Percentiles rank a stretch among this genome's conserved stretches.
phyloP scores from a whole-genome alignment of 192 early-diverging fungal species.

The Podila clonocystis region DNA sequence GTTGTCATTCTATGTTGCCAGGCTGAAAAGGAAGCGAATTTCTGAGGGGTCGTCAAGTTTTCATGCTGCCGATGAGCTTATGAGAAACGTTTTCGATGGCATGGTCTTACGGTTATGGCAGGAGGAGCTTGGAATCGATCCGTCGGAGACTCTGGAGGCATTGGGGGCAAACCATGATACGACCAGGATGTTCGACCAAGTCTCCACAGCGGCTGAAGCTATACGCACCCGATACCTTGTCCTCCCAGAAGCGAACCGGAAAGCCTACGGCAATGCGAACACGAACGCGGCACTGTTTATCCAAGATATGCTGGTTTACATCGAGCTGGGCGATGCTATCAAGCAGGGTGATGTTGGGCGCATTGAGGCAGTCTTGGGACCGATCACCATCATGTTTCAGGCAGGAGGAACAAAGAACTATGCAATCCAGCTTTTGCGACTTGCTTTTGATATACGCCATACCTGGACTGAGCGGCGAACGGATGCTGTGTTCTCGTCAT shows the following conservation, averaged over 20 bases:
- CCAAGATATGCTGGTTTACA: constrained; percentile 20
- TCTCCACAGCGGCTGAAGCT: no score
- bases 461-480: background rate
- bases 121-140: background rate
- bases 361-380: constrained; percentile 10
- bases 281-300: constrained; percentile 13
- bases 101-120: background rate
- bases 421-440: constrained; percentile 12
- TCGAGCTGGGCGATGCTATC: constrained; percentile 17
- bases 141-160: no score
- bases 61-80: background rate
- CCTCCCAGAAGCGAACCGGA: no score
- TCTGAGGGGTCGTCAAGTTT: background rate
- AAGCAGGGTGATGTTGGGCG: constrained; percentile 16
- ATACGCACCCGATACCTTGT: no score
- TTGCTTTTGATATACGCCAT: constrained; percentile 8
- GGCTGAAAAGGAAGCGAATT: background rate
- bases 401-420: constrained; percentile 20
- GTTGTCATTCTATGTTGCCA: background rate
- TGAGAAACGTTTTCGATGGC: background rate
- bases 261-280: no score
- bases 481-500: constrained; percentile 20
- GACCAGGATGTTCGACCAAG: no score
- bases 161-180: no score
- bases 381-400: constrained; percentile 16